These are phyloP conservation scores for Hypsizygus marmoreus DNA, from an alignment of 768 basidiomycete genomes.

Conservation along the genomic window DNA sequence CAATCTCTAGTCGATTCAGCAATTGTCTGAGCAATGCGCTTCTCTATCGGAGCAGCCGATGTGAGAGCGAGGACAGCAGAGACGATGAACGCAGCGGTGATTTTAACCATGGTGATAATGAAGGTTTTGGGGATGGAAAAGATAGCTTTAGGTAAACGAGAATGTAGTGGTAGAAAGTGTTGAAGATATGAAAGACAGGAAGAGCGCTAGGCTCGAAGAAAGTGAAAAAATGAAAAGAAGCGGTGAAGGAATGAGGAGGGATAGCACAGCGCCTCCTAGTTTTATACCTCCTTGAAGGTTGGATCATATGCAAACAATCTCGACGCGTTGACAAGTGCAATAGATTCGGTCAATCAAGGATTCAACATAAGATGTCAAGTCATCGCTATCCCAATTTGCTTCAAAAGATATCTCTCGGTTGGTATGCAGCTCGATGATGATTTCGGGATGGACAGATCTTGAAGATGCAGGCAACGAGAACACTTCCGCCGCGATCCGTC, in stretches of 20 bases:
- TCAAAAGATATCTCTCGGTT: too few relatives aligned
- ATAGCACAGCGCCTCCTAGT: background rate
- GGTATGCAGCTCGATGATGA: too few relatives aligned
- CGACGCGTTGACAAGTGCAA: too few relatives aligned
- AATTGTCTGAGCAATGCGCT: slow-evolving; percentile 53
- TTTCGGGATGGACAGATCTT: too few relatives aligned
- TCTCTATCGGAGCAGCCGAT: slow-evolving; percentile 37
- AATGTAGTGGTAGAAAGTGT: background rate
- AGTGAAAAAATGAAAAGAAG: background rate
- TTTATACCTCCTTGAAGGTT: too few relatives aligned
- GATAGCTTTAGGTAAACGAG: background rate
- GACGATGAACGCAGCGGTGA: slow-evolving; percentile 33
- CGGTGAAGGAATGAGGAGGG: background rate
- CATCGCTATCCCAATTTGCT: too few relatives aligned
- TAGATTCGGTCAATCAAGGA: too few relatives aligned
- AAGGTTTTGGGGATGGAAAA: slow-evolving; percentile 3
- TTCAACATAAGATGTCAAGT: too few relatives aligned
- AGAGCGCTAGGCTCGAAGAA: slow-evolving; percentile 14
- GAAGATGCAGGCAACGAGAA: too few relatives aligned
- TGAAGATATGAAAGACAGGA: background rate
- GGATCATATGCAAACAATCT: too few relatives aligned
- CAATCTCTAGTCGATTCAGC: slow-evolving; percentile 48
- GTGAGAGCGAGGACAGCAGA: slow-evolving; percentile 27
- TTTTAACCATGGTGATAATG: slow-evolving; percentile 26
- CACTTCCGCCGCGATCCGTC: too few relatives aligned